Conservation (phyloP, 495 filamentous ascomycete species). For the Hamigera avellanea region DNA sequence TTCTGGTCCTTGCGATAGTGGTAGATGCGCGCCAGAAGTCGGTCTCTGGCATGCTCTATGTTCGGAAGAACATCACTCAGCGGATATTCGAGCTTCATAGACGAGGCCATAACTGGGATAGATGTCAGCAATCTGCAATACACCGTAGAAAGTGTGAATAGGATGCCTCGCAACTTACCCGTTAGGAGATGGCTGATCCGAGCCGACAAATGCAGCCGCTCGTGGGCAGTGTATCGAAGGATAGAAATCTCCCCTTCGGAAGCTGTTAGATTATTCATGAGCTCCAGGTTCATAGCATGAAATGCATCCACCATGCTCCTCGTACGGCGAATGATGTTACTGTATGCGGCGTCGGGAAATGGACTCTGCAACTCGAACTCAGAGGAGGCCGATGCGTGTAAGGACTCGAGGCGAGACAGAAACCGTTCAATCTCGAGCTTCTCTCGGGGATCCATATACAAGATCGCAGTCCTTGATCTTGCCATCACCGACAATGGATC, state of each 20-base stretch:
- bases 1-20: slow-evolving; percentile 64
- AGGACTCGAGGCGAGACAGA: slow-evolving; percentile 53
- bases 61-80: slow-evolving; percentile 79
- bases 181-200: slow-evolving; percentile 91
- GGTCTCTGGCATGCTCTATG: slow-evolving; percentile 65
- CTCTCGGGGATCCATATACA: slow-evolving; percentile 76
- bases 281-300: slow-evolving; percentile 89
- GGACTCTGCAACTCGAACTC: slow-evolving; percentile 81
- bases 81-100: slow-evolving; percentile 87
- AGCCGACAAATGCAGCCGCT: slow-evolving; percentile 65
- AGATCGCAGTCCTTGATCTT: slow-evolving; percentile 30
- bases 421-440: slow-evolving; percentile 56
- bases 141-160: background rate
- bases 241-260: slow-evolving; percentile 71
- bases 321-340: slow-evolving; percentile 64
- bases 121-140: slow-evolving; percentile 5
- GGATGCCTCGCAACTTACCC: slow-evolving; percentile 28
- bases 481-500: slow-evolving; percentile 74
- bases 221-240: slow-evolving; percentile 65
- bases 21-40: slow-evolving; percentile 81
- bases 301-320: slow-evolving; percentile 80
- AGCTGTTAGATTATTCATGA: slow-evolving; percentile 64
- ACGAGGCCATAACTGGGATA: slow-evolving; percentile 69
- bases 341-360: slow-evolving; percentile 60
- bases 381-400: slow-evolving; percentile 59